phyloP scores from a whole-genome alignment of 1,139 yeast genomes.

The Yamadazyma jaroonii region DNA sequence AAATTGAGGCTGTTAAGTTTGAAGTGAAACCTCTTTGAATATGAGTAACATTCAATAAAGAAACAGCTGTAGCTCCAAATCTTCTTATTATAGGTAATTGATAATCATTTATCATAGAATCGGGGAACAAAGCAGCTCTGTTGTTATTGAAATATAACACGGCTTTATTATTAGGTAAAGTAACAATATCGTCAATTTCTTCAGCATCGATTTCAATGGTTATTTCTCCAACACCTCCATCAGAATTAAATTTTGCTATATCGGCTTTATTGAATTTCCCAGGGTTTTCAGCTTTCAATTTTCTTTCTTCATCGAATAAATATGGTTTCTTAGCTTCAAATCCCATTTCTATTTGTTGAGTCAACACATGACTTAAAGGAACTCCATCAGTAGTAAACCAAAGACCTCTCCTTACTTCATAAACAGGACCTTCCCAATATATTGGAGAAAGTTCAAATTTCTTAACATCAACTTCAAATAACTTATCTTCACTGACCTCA shows the following conservation, averaged over 20 bases:
- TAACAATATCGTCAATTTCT: slow-evolving; percentile 30
- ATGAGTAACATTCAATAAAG: slow-evolving; percentile 33
- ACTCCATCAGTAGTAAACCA: slow-evolving; percentile 70
- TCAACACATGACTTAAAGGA: slow-evolving; percentile 54
- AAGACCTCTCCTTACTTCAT: slow-evolving; percentile 77
- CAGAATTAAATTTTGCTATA: slow-evolving; percentile 13
- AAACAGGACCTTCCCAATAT: slow-evolving; percentile 88
- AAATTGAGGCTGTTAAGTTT: slow-evolving; percentile 25
- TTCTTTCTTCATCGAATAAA: slow-evolving; percentile 17
- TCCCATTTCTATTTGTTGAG: slow-evolving; percentile 60
- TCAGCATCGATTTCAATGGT: slow-evolving; percentile 5
- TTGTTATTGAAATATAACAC: slow-evolving; percentile 32
- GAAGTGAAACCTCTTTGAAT: slow-evolving; percentile 39
- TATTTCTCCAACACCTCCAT: slow-evolving; percentile 8
- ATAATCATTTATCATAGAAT: slow-evolving; percentile 28
- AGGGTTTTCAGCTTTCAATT: slow-evolving; percentile 4
- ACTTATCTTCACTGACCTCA: slow-evolving; percentile 76
- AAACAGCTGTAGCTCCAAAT: slow-evolving; percentile 30
- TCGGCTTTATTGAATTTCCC: slow-evolving; percentile 10
- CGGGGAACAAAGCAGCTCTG: slow-evolving; percentile 40
- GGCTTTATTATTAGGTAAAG: slow-evolving; percentile 27
- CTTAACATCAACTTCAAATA: slow-evolving; percentile 67
- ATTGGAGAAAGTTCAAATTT: slow-evolving; percentile 60
- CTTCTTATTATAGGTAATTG: slow-evolving; percentile 40
- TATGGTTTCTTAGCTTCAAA: slow-evolving; percentile 38